These are phyloP conservation scores for Colletotrichum orchidophilum DNA, from an alignment of 2,329 filamentous ascomycete species.

Conservation along the genomic window DNA sequence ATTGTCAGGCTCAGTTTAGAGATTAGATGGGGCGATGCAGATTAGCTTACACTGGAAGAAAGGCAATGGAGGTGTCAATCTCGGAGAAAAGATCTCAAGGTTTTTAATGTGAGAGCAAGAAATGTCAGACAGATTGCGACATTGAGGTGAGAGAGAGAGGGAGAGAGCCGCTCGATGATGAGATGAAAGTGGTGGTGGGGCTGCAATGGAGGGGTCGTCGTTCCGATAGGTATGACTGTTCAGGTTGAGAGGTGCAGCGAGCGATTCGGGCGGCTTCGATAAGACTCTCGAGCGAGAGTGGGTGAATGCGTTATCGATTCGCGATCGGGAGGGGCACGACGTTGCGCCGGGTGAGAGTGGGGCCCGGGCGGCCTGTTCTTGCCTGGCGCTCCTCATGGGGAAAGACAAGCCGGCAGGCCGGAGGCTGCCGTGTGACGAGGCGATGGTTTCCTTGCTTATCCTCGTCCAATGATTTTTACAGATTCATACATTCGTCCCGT, in stretches of 20 bases:
- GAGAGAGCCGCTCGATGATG: slow-evolving; percentile 28
- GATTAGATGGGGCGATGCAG: neutral
- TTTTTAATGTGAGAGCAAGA: neutral
- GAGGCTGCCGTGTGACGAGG: slow-evolving; percentile 7
- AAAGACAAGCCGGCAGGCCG: neutral
- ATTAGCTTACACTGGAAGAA: neutral
- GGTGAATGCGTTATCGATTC: neutral
- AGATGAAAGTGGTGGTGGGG: slow-evolving; percentile 23
- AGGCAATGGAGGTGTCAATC: too few species aligned
- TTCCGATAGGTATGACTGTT: neutral
- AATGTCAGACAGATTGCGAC: neutral
- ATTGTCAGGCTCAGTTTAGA: neutral
- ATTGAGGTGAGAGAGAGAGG: neutral
- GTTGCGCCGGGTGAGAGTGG: neutral
- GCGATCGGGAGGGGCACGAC: neutral
- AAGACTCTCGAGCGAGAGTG: neutral
- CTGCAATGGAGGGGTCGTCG: slow-evolving; percentile 24
- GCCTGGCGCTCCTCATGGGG: neutral
- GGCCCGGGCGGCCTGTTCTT: neutral
- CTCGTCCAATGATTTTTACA: neutral
- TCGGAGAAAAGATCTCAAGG: neutral
- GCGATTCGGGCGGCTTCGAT: slow-evolving; percentile 26
- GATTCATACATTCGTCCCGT: neutral
- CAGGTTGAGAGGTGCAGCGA: neutral
- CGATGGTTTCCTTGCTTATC: neutral